A percentile compares a stretch with the other conserved stretches of the same genome.
These are phyloP conservation scores for Fusarium poae DNA, from an alignment of 2,329 filamentous ascomycete species.

Conservation along the genomic window DNA sequence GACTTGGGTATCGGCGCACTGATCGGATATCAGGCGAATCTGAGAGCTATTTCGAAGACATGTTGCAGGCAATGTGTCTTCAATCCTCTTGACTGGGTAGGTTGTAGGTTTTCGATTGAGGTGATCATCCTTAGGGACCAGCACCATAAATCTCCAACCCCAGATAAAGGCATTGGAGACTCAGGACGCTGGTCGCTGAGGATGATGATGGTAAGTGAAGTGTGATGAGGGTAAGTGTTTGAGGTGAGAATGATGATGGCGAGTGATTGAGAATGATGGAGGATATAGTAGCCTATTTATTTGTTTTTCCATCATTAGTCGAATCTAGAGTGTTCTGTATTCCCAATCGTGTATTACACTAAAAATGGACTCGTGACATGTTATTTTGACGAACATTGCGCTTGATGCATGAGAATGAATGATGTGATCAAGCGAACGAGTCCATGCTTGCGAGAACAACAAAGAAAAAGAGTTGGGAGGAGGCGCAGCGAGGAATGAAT, in stretches of 20 bases:
- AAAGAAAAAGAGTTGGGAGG: background rate
- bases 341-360: background rate
- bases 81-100: background rate
- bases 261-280: background rate
- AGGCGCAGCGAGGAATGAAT: slow-evolving; percentile 14
- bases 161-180: background rate
- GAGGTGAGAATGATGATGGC: background rate
- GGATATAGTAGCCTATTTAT: background rate
- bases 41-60: background rate
- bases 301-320: background rate
- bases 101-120: background rate
- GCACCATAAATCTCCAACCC: too few species aligned
- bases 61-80: background rate
- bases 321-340: background rate
- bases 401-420: background rate
- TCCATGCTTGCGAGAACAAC: background rate
- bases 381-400: background rate
- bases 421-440: background rate
- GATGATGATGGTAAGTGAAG: background rate
- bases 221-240: background rate
- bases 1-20: background rate
- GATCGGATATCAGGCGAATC: background rate
- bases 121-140: too few species aligned
- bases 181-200: background rate
- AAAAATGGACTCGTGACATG: background rate